Conservation (phyloP, 768 basidiomycete species). For the Amylocystis lapponica region DNA sequence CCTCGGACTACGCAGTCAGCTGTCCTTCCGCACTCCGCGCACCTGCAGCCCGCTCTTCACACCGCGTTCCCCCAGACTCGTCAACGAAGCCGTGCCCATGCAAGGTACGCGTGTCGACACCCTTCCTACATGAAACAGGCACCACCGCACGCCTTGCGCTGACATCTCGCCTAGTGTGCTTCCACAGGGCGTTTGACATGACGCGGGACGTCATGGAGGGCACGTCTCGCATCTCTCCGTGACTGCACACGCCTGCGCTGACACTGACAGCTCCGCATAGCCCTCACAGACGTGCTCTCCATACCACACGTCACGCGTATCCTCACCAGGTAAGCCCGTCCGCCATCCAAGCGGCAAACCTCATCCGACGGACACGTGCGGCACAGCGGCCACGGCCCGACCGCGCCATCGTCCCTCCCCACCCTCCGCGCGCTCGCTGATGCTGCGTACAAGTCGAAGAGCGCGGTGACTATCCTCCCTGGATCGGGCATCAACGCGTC, state of each 20-base stretch:
- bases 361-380: background rate
- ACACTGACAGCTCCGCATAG: slow-evolving; percentile 8
- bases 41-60: background rate
- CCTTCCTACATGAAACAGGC: background rate
- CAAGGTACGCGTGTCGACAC: slow-evolving; percentile 55
- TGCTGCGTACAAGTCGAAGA: background rate
- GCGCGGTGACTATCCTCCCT: slow-evolving; percentile 44
- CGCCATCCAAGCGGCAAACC: background rate
- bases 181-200: slow-evolving; percentile 80
- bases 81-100: slow-evolving; percentile 50
- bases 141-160: background rate
- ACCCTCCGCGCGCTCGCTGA: slow-evolving; percentile 15
- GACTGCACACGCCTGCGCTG: background rate
- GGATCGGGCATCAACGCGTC: slow-evolving; percentile 69
- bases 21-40: background rate
- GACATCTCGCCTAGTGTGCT: slow-evolving; percentile 49
- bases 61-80: slow-evolving; percentile 35
- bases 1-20: slow-evolving; percentile 49
- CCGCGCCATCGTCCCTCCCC: slow-evolving; percentile 25
- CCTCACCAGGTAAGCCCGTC: slow-evolving; percentile 58
- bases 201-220: slow-evolving; percentile 49
- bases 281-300: slow-evolving; percentile 38
- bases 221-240: slow-evolving; percentile 17
- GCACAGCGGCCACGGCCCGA: slow-evolving; percentile 46
- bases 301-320: slow-evolving; percentile 70